A percentile compares a stretch with the other conserved stretches of the same genome.
Conservation (phyloP, 2,329 filamentous ascomycete genomes). For the Cladosporium sp. region DNA sequence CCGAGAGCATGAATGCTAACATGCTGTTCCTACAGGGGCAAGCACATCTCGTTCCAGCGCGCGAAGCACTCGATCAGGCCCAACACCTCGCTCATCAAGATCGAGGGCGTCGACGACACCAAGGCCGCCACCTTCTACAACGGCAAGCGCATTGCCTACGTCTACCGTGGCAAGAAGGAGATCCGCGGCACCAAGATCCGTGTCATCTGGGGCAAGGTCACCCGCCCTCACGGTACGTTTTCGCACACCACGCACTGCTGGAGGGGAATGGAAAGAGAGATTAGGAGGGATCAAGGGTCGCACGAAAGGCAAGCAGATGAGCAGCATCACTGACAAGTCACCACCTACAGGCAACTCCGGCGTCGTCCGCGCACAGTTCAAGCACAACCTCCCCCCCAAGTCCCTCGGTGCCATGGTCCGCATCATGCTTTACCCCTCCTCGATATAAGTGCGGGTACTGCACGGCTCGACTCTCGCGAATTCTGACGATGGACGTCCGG, state of each 20-base stretch:
- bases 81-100: constrained; percentile 83
- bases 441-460: constrained; percentile 36
- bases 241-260: constrained; percentile 17
- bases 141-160: constrained; percentile 98
- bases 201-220: constrained; percentile 98
- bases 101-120: constrained; percentile 93
- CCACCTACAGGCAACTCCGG: constrained; percentile 79
- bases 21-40: constrained; percentile 65
- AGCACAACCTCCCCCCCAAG: constrained; percentile 91
- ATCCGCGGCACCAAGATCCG: constrained; percentile 97
- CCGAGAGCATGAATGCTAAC: constrained; percentile 15
- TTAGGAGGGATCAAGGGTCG: neutral
- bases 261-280: constrained; percentile 8
- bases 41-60: constrained; percentile 97
- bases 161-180: constrained; percentile 95
- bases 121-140: constrained; percentile 95
- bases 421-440: constrained; percentile 44
- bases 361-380: constrained; percentile 96
- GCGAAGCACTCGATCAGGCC: constrained; percentile 89
- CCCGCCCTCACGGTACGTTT: constrained; percentile 80
- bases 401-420: constrained; percentile 72
- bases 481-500: constrained; percentile 18
- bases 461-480: constrained; percentile 4
- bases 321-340: constrained; percentile 25
- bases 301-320: constrained; percentile 11